Base-by-base conservation (phyloP, 164 flowering plant species). In the Liriodendron chinense region DNA sequence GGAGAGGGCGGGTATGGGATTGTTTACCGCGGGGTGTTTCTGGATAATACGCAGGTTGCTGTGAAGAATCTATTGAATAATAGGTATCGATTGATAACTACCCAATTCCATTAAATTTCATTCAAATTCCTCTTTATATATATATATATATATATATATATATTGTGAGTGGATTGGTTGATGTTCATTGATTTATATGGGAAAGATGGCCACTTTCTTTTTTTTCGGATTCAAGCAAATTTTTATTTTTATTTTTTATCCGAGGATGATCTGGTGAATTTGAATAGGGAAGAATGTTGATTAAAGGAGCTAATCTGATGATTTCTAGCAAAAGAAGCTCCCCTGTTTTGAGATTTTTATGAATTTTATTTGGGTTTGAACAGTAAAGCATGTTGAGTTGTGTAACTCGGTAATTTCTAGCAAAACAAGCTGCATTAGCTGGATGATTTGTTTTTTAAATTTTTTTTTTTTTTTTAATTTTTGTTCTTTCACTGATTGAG, bases 1-100 rank as follows among this genome's bases (percentile, higher is more conserved):
- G 99, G 99, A 1, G 99, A 92, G 86, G 99, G 99, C 50, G 99
- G 99, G 1, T 92, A 96, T 80, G 99, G 99, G 28, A 94, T 94
- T 76, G 99, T 96, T 24, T 96, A 96, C 76, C 74, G 84, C 3
- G 99, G 99, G 9, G 81, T 92, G 61, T 81, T 96, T 74, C 78
- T 63, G 21, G 99, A 96, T 87, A 88, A 87, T 18, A 87, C 98
- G 10, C 76, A 64, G 59, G 87, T 96, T 9, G 99, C 98, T 16
- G 92, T 96, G 64, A 96, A 96, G 87, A 96, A 96, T 73, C 82
- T 96, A 83, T 79, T 94, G 71, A 96, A 96, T 80, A 96, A 96
- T 86, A 90, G 91, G 99, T 93, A 78, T 61, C 28, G 8, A 7
- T 25, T 1, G 43, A 67, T 68, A 18, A 48, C n/a, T 20, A 26